Evolutionary conservation across 108 stramenopile genomes (phyloP), one percentile per base, ranked within the genome.

Genomic region (Schizochytrium sp.): DNA sequence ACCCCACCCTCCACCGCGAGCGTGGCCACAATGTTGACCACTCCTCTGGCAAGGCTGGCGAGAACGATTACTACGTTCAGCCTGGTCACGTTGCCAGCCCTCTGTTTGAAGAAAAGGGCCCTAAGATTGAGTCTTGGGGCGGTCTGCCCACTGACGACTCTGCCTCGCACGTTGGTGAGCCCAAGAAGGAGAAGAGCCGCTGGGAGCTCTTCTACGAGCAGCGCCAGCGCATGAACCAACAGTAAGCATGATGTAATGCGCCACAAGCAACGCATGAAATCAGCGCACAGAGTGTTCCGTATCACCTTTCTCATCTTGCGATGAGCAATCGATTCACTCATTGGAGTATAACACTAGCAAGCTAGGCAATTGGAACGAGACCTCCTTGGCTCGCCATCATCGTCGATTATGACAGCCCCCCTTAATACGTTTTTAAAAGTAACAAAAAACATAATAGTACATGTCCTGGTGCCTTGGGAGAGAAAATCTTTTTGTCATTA

Each of bases 1-100:
- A 83, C 76, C 76, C 76, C 38, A 83, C 76, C n/a, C 76, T 83
- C 28, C 53, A 49, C n/a, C 76, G 76, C 76, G 76, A 83, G 76
- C 76, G 76, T 53, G 76, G 76, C 50, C 55, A 55, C 76, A 83
- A 83, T 53, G 53, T 83, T 40, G 76, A 83, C 76, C 76, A 83
- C 76, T 55, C 49, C 76, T 83, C 55, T 50, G 45, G 28, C 47
- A 83, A 83, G 76, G 76, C 15, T 47, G 76, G 76, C 76, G 53
- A 38, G 28, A 83, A 83, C 76, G 76, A 83, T 38, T 83, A 55
- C 28, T 83, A 83, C 76, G 76, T 83, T 28, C 76, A 83, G 76
- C 76, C 76, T 40, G 76, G 76, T 38, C 19, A 7, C 76, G 53
- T 83, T 8, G 50, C 47, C 49, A 49, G 53, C 40, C 76, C 76